Evolutionary conservation across 768 basidiomycete genomes (phyloP).

Genomic region (Termitomyces sp.): DNA sequence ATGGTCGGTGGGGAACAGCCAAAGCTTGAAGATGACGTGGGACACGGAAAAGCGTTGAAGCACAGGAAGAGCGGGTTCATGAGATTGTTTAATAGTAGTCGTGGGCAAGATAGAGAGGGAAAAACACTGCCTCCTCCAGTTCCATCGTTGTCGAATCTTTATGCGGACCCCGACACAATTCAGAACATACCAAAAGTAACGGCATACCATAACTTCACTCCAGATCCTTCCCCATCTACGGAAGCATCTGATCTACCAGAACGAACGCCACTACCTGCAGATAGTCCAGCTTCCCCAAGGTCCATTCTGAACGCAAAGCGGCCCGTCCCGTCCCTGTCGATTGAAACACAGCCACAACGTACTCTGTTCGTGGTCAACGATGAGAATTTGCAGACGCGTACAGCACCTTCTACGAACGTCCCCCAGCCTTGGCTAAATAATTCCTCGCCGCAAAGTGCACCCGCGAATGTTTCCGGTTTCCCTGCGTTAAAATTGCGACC

Average conservation of each 20-base stretch:
- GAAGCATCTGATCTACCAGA: constrained; percentile 10
- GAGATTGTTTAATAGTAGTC: constrained; percentile 61
- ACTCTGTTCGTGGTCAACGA: constrained; percentile 17
- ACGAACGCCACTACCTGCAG: constrained; percentile 3
- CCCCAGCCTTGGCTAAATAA: constrained; percentile 19
- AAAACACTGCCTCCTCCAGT: constrained; percentile 47
- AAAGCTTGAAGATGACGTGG: constrained; percentile 36
- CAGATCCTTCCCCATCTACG: constrained; percentile 32
- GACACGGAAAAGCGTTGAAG: constrained; percentile 41
- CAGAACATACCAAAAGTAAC: constrained; percentile 21
- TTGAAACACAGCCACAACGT: constrained; percentile 28
- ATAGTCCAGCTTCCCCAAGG: neutral
- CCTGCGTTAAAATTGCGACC: constrained; percentile 66
- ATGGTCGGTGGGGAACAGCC: constrained; percentile 30
- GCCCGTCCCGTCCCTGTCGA: constrained; percentile 33
- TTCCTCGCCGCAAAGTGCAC: constrained; percentile 51
- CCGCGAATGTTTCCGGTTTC: constrained; percentile 57
- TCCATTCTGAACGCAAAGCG: constrained; percentile 26
- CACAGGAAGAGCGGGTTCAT: constrained; percentile 82
- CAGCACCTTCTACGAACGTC: constrained; percentile 11
- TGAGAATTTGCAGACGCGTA: constrained; percentile 20
- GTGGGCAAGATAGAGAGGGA: constrained; percentile 43
- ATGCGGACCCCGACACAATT: constrained; percentile 23
- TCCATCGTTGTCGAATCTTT: constrained; percentile 38
- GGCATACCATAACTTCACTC: constrained; percentile 34